Base-by-base conservation (phyloP, 1,284 basidiomycete genomes). In the Tremellales sp. region DNA sequence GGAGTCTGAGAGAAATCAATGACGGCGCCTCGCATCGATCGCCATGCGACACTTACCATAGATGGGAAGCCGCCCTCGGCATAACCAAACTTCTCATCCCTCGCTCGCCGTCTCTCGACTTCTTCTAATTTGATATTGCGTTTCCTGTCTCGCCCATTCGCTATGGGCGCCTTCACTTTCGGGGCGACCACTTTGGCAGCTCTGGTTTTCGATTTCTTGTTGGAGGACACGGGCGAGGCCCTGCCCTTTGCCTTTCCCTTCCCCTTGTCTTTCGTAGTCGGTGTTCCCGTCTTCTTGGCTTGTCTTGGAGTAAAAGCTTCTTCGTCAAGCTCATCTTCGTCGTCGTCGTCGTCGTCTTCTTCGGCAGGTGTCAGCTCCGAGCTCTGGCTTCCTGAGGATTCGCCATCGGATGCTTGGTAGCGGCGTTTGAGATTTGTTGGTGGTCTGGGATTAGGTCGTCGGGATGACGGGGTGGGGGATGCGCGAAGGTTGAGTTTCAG, bases 141-240 rank as follows among this genome's bases (percentile, higher is more conserved):
- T 48, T 66, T 68, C 51, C 62, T 59, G 18, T 68, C 65, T 8
- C 67, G 47, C 4, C 65, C 65, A 22, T n/a, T n/a, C n/a, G n/a
- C n/a, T n/a, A 37, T 48, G 3, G 61, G 65, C 2, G 65, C 66
- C 4, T 7, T 48, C 7, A 24, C 21, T 5, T 26, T 47, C 13
- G 37, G 22, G 12, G 36, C 28, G 25, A 27, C 34, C 8, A 12
- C 27, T 4, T 18, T 34, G 16, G 24, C 22, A 26, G 42, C 33
- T 29, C 41, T 29, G 45, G 45, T 39, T 44, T 54, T 36, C 54
- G 59, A 42, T 45, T 51, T n/a, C 36, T 39, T 51, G 5, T 34
- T 41, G 13, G 38, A 37, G 14, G 47, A 27, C 37, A 46, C 32
- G 42, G 16, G n/a, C 37, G 45, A 28, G 40, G 41, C 47, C n/a